Evolutionary conservation across 306 rosid species (phyloP), one percentile per base, ranked within the genome.

Genomic region (Dalbergia cochinchinensis): DNA sequence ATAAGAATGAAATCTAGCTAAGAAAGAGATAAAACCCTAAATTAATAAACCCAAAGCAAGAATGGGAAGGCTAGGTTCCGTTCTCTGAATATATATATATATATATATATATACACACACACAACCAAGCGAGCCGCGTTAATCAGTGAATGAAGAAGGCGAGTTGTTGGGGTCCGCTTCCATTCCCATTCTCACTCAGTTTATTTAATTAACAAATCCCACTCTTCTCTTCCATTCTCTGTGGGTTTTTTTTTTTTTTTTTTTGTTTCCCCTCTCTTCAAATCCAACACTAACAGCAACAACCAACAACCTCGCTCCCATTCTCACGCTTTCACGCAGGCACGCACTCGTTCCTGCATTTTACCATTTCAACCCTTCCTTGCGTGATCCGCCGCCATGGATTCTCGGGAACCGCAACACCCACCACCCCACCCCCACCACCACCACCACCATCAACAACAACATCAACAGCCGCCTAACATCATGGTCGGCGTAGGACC

Each of bases 381-480:
- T 8, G 6, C 6, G 13, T 39, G 60, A 61, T 77, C 79, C 39
- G 31, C 68, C 39, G 48, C 74, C 42, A 93, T 93, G 98, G 94
- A 91, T 82, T 87, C 97, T 61, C 94, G 88, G 37, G 94, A 90
- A 33, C 86, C 71, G 31, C 60, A 54, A 2, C 60, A 54, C 60
- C 60, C 7, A n/a, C 60, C 60, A 1, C 20, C 60, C 8, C 82
- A 83, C 2, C 84, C 77, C 12, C 84, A 3, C 47, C 62, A 42
- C 50, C 37, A 18, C 53, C 48, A 26, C 16, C 65, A 41, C 41
- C 84, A 11, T 2, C 85, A 35, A 69, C 82, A 45, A 15, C 90
- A 55, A 3, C 83, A 83, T 0, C 83, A 83, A 0, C 85, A 84
- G 6, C 48, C 61, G 10, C 86, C 87, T 5, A 88, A 59, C 85